Evolutionary conservation across 805 yeast genomes (phyloP).

Genomic region (Candida chilensis): DNA sequence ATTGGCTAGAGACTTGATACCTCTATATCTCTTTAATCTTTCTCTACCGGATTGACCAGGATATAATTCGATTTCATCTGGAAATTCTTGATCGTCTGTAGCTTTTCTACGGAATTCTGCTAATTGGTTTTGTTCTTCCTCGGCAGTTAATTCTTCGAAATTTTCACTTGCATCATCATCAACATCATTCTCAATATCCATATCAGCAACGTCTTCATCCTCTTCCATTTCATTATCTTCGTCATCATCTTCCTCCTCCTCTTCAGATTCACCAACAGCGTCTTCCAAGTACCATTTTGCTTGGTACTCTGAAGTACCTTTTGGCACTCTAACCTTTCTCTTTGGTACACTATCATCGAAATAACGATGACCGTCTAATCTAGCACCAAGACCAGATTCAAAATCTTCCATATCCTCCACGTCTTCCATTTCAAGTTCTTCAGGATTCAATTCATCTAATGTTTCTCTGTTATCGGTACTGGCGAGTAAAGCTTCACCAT

Average conservation of each 20-base stretch:
- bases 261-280: constrained; percentile 24
- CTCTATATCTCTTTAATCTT: constrained; percentile 72
- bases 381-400: constrained; percentile 32
- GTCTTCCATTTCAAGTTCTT: constrained; percentile 36
- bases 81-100: constrained; percentile 84
- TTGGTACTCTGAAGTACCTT: constrained; percentile 72
- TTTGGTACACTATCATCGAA: constrained; percentile 18
- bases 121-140: constrained; percentile 78
- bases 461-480: constrained; percentile 40
- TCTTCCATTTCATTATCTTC: constrained; percentile 27
- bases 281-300: constrained; percentile 68
- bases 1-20: constrained; percentile 72
- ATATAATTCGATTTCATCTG: constrained; percentile 85
- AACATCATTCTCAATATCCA: constrained; percentile 12
- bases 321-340: constrained; percentile 39
- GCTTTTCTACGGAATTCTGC: constrained; percentile 58
- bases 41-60: constrained; percentile 74
- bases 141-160: constrained; percentile 68
- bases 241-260: constrained; percentile 33
- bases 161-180: constrained; percentile 33
- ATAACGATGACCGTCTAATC: constrained; percentile 50
- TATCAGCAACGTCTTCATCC: constrained; percentile 20
- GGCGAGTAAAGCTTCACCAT: constrained; percentile 12
- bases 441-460: constrained; percentile 52
- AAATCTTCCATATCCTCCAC: constrained; percentile 18